phyloP scores from a whole-genome alignment of 805 yeast genomes.

The Grigorovia jiainica region DNA sequence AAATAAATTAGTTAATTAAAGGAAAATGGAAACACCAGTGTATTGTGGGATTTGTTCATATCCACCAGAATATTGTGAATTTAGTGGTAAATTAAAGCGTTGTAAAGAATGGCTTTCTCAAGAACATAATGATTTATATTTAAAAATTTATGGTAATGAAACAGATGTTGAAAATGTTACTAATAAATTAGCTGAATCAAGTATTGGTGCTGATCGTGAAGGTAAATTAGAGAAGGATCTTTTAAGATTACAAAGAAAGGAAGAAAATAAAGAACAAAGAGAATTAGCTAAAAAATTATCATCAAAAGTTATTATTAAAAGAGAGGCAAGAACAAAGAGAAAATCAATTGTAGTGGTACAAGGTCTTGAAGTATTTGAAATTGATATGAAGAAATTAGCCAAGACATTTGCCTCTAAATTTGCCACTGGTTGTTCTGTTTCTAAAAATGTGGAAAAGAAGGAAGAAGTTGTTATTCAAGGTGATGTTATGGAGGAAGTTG shows the following conservation, averaged over 20 bases:
- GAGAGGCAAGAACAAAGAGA: slow-evolving; percentile 83
- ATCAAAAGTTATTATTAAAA: slow-evolving; percentile 73
- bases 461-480: slow-evolving; percentile 92
- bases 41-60: slow-evolving; percentile 76
- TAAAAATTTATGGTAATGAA: slow-evolving; percentile 43
- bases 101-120: slow-evolving; percentile 77
- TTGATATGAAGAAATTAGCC: slow-evolving; percentile 83
- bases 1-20: too few species aligned
- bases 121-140: slow-evolving; percentile 46
- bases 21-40: slow-evolving; percentile 35
- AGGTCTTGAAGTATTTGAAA: slow-evolving; percentile 80
- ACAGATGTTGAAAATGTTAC: slow-evolving; percentile 31
- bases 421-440: slow-evolving; percentile 92
- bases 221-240: slow-evolving; percentile 74
- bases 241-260: slow-evolving; percentile 76
- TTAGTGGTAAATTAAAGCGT: slow-evolving; percentile 69
- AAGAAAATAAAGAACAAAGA: slow-evolving; percentile 75
- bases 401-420: slow-evolving; percentile 89
- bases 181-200: slow-evolving; percentile 37
- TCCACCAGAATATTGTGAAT: slow-evolving; percentile 92
- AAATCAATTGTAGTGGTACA: slow-evolving; percentile 79
- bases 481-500: slow-evolving; percentile 88
- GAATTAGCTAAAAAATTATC: slow-evolving; percentile 69
- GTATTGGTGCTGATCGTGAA: slow-evolving; percentile 66
- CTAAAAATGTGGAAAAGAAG: slow-evolving; percentile 81